A percentile compares a stretch with the other conserved stretches of the same genome.
phyloP scores from a whole-genome alignment of 345 rosid species.

The Camelina hispida region DNA sequence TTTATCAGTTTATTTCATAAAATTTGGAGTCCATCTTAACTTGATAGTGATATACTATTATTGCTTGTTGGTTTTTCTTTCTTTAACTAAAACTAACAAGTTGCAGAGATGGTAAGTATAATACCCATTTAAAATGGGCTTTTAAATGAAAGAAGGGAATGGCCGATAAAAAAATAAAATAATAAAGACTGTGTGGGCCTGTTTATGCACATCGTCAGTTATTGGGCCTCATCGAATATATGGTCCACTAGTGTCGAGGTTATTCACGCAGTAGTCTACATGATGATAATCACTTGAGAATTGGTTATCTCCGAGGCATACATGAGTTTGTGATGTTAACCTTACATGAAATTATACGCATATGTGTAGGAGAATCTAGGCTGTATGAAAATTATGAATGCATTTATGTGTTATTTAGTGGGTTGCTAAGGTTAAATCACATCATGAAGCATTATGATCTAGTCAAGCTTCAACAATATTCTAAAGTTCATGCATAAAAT shows the following conservation, averaged over 20 bases:
- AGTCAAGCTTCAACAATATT: conserved; percentile 33
- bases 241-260: background rate
- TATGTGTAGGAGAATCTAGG: conserved; percentile 9
- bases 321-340: conserved; percentile 26
- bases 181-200: background rate
- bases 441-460: conserved; percentile 34
- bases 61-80: too few relatives aligned
- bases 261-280: background rate
- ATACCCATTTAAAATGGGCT: too few relatives aligned
- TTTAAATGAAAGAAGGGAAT: too few relatives aligned
- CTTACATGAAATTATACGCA: conserved; percentile 17
- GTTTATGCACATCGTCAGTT: conserved; percentile 6
- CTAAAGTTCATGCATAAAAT: conserved; percentile 20
- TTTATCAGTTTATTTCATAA: background rate
- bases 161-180: too few relatives aligned
- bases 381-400: background rate
- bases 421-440: conserved; percentile 35
- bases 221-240: conserved; percentile 18
- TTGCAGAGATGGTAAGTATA: too few relatives aligned
- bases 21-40: background rate
- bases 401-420: conserved; percentile 23
- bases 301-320: conserved; percentile 15
- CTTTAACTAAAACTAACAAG: too few relatives aligned
- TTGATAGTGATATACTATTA: background rate
- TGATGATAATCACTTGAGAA: background rate